These are phyloP conservation scores for Aspergillus bertholletiae DNA, from an alignment of 495 filamentous ascomycete species.

Conservation along the genomic window DNA sequence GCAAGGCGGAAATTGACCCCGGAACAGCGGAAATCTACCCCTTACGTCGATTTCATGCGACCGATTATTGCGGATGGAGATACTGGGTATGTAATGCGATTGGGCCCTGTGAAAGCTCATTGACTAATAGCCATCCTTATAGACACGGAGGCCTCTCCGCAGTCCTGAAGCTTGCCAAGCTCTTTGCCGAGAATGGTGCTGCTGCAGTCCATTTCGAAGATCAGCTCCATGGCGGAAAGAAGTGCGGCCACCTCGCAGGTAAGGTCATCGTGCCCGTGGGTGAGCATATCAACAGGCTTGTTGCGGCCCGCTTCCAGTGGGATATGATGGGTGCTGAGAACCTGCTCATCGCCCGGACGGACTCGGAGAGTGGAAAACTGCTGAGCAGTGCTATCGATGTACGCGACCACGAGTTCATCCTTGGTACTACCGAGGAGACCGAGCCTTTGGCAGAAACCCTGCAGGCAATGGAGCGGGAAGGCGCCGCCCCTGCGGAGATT, in stretches of 20 bases:
- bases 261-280: slow-evolving; percentile 93
- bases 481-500: slow-evolving; percentile 74
- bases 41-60: slow-evolving; percentile 86
- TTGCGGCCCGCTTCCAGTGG: slow-evolving; percentile 94
- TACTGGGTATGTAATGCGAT: slow-evolving; percentile 59
- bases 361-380: slow-evolving; percentile 88
- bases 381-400: slow-evolving; percentile 88
- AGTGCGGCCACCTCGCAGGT: slow-evolving; percentile 94
- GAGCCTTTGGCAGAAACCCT: slow-evolving; percentile 83
- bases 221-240: slow-evolving; percentile 96
- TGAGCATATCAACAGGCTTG: slow-evolving; percentile 93
- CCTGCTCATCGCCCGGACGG: slow-evolving; percentile 88
- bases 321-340: slow-evolving; percentile 96
- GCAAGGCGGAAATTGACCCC: slow-evolving; percentile 69
- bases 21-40: slow-evolving; percentile 65
- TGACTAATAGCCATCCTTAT: slow-evolving; percentile 2
- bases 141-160: slow-evolving; percentile 82
- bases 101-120: neutral
- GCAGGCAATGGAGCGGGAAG: slow-evolving; percentile 81
- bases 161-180: slow-evolving; percentile 93
- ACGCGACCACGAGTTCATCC: slow-evolving; percentile 94
- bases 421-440: slow-evolving; percentile 70
- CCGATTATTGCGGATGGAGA: slow-evolving; percentile 98
- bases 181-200: slow-evolving; percentile 97
- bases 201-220: slow-evolving; percentile 98